Conservation (phyloP, 1,284 basidiomycete species). For the Leccinum insigne region DNA sequence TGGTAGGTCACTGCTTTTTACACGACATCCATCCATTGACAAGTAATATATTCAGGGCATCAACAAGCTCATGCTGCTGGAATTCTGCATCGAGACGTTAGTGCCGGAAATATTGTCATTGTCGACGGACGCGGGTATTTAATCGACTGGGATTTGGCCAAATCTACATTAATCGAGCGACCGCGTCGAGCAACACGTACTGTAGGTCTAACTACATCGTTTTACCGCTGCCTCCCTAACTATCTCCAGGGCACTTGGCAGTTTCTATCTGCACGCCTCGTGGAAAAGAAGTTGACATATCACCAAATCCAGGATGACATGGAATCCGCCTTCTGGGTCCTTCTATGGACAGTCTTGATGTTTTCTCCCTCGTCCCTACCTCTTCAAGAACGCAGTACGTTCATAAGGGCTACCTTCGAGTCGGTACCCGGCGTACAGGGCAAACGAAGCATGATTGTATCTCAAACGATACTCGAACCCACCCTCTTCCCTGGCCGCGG, state of each 20-base stretch:
- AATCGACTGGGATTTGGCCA: constrained; percentile 1
- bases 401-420: background rate
- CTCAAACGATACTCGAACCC: background rate
- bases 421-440: background rate
- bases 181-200: background rate
- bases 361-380: background rate
- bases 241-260: constrained; percentile 1
- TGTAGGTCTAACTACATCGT: background rate
- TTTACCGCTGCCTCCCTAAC: background rate
- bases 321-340: background rate
- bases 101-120: background rate
- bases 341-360: background rate
- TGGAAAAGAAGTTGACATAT: background rate
- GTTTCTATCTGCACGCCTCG: background rate
- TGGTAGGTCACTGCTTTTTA: background rate
- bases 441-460: background rate
- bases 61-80: background rate
- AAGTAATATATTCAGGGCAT: background rate
- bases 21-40: background rate
- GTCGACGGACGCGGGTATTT: background rate
- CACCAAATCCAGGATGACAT: background rate
- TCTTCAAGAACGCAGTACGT: background rate
- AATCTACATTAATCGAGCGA: background rate
- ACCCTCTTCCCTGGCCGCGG: background rate
- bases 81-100: background rate